Base-by-base conservation (phyloP, 73 alveolate genomes). In the Vitrella brassicaformis region DNA sequence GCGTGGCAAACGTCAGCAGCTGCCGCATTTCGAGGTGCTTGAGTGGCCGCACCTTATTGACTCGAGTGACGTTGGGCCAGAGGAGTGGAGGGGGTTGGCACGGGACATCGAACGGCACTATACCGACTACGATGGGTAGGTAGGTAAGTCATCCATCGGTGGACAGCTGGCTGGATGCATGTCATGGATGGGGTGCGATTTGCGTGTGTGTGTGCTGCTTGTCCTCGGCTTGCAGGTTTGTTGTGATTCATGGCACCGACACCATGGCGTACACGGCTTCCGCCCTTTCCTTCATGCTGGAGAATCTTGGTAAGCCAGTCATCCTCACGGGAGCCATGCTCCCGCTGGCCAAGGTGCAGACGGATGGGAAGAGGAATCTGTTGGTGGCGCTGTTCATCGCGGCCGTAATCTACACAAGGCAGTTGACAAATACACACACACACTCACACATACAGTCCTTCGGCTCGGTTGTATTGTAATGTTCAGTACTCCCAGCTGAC, bases 261-360 rank as follows among this genome's bases (percentile, higher is more conserved):
- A 96, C 99, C 9, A 92, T 96, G 98, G 96, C 98, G 30, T 96
- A 93, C 86, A 96, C 98, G 14, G 98, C 99, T 29, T 87, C 98
- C 18, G 97, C 96, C 66, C 84, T 96, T 31, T 91, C 98, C 39
- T 95, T 95, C 75, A 95, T 95, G 98, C 89, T 96, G 4, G 92
- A 96, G 77, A 81, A 94, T 47, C 82, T 94, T 27, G 74, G 72
- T 29, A 94, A 94, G 74, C 85, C 97, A 0, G 97, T 94, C 1
- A 81, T 92, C 32, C 32, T 94, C 19, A 94, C 98, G 56, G 56
- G 56, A 8, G 56, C 56, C 22, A 39, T 39, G 56, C 56, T 39
- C 14, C 56, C 56, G 4, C 56, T 39, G 4, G 56, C 14, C 56
- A 8, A 14, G 4, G 56, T 39, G 56, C 56, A 39, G 56, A 39